phyloP scores from a whole-genome alignment of 306 rosid genomes.

The Inga laurina region DNA sequence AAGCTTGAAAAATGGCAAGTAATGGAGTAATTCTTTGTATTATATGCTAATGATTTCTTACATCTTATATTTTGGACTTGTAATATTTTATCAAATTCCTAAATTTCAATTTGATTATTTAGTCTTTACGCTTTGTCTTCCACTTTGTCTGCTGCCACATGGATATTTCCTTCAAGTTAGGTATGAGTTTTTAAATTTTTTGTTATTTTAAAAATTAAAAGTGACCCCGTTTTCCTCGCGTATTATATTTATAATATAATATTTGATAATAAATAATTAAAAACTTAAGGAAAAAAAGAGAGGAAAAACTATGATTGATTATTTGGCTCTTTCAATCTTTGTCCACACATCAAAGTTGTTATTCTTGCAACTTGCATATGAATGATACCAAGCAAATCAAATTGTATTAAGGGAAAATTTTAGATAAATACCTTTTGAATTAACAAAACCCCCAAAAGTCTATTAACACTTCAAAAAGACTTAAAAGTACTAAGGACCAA shows the following conservation, averaged over 20 bases:
- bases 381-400: not conserved
- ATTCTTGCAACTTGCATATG: not conserved
- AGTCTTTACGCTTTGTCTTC: not conserved
- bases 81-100: too few species aligned
- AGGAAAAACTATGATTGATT: not conserved
- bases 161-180: not conserved
- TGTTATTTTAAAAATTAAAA: not conserved
- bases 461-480: too few species aligned
- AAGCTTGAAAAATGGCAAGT: too few species aligned
- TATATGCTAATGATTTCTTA: too few species aligned
- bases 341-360: not conserved
- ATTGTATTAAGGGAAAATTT: too few species aligned
- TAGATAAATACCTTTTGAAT: too few species aligned
- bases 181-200: not conserved
- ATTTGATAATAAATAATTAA: not conserved
- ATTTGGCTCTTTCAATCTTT: slow-evolving; percentile 22
- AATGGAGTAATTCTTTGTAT: too few species aligned
- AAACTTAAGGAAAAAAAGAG: not conserved
- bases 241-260: not conserved
- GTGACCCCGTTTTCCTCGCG: not conserved
- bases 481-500: too few species aligned
- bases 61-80: too few species aligned
- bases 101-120: not conserved
- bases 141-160: not conserved
- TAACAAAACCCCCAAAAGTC: too few species aligned